Percentiles rank a stretch among this genome's conserved stretches.
phyloP scores from a whole-genome alignment of 2,329 filamentous ascomycete genomes.

The Lasiodiplodia sp. region DNA sequence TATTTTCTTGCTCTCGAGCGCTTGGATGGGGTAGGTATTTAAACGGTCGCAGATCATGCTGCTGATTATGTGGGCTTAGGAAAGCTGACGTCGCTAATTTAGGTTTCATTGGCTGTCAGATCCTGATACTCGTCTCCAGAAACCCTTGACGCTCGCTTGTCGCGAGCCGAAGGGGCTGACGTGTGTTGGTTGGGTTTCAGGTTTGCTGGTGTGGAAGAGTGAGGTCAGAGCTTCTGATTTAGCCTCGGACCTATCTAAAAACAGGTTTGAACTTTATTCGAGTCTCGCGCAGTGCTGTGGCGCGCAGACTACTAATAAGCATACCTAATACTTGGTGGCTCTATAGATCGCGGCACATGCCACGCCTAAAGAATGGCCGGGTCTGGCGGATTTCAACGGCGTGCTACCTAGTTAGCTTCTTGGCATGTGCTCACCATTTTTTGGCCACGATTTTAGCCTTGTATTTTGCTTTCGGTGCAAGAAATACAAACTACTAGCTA shows the following conservation, averaged over 20 bases:
- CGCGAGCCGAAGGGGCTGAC: slow-evolving; percentile 3
- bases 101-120: neutral
- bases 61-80: neutral
- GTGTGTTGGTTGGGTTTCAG: slow-evolving; percentile 15
- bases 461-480: too few relatives aligned
- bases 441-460: too few relatives aligned
- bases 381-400: too few relatives aligned
- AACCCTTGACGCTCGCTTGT: slow-evolving; percentile 21
- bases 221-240: neutral
- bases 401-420: too few relatives aligned
- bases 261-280: too few relatives aligned
- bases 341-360: too few relatives aligned
- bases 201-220: neutral
- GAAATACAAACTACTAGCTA: too few relatives aligned
- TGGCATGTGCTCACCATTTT: too few relatives aligned
- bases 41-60: neutral
- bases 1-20: neutral
- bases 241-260: neutral
- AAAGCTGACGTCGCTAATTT: neutral
- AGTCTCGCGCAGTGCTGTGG: too few relatives aligned
- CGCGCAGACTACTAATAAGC: too few relatives aligned
- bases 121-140: slow-evolving; percentile 4
- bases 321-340: too few relatives aligned
- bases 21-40: slow-evolving; percentile 22
- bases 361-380: too few relatives aligned